Base-by-base conservation (phyloP, 2,329 filamentous ascomycete species). In the Pyrenochaeta sp. region DNA sequence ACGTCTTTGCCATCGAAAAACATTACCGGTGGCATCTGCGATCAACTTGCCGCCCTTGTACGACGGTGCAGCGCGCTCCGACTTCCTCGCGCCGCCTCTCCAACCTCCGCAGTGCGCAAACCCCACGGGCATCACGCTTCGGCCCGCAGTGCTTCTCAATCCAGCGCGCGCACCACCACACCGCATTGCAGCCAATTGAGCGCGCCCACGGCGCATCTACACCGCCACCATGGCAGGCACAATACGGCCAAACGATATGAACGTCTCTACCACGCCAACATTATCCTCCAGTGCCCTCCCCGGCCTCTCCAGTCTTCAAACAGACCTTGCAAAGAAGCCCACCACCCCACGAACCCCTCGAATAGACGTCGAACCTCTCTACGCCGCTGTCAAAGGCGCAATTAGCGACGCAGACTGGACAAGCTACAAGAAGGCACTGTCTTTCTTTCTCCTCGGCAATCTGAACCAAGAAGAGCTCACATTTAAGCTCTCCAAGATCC, bases 341-440 rank as follows among this genome's bases (percentile, higher is more conserved):
- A 73, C 81, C 54, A 81, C 81, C 50, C 81, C 81, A n/a, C 68
- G 72, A 47, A 82, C 85, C 25, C 86, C 85, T 64, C 84, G 87
- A 61, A 81, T 89, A 54, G 87, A 89, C 65, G 77, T 88, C 50
- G 87, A 89, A 71, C 85, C 86, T 27, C 79, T 88, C 50, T 89
- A 89, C 69, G 83, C 84, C 9, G 83, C 86, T 59, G 79, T 90
- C 52, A 89, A 89, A 70, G 78, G 80, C 50, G 82, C 83, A 22
- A 83, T 89, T 58, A 84, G 83, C 58, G 85, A 88, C 56, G 58
- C 66, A 13, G 80, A 84, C 64, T 89, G 86, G 86, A 77, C 79
- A 15, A 81, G 82, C 46, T 90, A 90, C 68, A 88, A 88, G 72
- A 82, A 85, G 53, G 79, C 84, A 4, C 79, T 87, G 15, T 82